Evolutionary conservation across 2,329 filamentous ascomycete genomes (phyloP), one percentile per base, ranked within the genome.

Genomic region (Aspergillus floridensis): DNA sequence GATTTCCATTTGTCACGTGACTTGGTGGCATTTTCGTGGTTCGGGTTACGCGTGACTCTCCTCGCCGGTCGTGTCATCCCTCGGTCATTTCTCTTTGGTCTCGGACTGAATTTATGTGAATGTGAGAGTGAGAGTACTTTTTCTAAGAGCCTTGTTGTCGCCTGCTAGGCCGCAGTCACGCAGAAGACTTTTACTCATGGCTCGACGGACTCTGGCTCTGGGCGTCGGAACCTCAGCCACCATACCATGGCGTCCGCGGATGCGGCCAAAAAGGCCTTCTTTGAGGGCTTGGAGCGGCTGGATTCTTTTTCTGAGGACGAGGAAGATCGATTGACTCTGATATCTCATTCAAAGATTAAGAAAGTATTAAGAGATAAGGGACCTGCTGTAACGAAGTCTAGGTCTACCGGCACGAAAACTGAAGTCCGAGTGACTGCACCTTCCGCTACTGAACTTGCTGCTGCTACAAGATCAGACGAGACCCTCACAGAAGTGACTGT

Each of bases 231-330:
- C 55, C 61, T 62, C 38, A 58, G 63, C 50, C 59, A 63, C 58
- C 52, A 44, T 51, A 55, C 41, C 24, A 71, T 72, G 67, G 63
- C 57, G 56, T 57, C 56, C 50, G 56, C 35, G 55, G 55, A 38
- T 26, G 51, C 21, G 6, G 69, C 65, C 60, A 78, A 78, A 65
- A 63, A 67, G 58, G 59, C 63, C 19, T 74, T 79, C 56, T 78
- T 77, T 63, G 65, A 60, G 16, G 70, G 66, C 21, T 68, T 79
- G 8, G 75, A 77, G 46, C 53, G 59, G 31, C 59, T 76, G 41
- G 74, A 74, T 59, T 59, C 67, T 11, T 46, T 61, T 21, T 67
- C 62, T 3, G 72, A 73, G 48, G 65, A 68, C 24, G 61, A 61
- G 8, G 67, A 70, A 16, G 65, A 67, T 12, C 16, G 63, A 71